These are phyloP conservation scores for Hymenoscyphus salicellus DNA, from an alignment of 2,329 filamentous ascomycete species.

Conservation along the genomic window DNA sequence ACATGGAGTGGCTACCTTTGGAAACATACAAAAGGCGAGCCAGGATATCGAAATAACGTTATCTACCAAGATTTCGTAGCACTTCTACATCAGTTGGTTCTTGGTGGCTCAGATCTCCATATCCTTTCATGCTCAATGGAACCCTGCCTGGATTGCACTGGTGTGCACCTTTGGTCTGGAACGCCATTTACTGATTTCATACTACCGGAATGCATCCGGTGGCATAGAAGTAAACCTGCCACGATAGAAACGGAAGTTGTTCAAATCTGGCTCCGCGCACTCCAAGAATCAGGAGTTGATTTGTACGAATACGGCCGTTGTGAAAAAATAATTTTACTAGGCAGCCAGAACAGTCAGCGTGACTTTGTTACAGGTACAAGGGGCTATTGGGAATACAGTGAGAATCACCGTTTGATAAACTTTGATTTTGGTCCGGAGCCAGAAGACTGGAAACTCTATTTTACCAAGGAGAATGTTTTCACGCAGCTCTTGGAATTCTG, in stretches of 20 bases:
- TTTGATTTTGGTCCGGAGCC: constrained; percentile 4
- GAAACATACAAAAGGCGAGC: no score
- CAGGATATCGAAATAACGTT: no score
- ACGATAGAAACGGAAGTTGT: not conserved
- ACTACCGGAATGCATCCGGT: no score
- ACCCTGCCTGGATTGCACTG: not conserved
- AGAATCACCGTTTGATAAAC: not conserved
- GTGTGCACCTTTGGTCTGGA: not conserved
- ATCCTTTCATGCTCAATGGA: accelerated
- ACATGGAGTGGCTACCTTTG: no score
- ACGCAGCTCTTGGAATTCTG: constrained; percentile 4
- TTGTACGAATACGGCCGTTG: not conserved
- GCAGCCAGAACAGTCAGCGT: no score
- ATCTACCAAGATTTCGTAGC: not conserved
- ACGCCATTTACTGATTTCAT: not conserved
- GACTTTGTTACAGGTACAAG: not conserved
- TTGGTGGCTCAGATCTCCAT: not conserved
- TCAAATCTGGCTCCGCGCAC: not conserved
- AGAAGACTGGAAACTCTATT: constrained; percentile 5
- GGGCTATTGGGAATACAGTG: not conserved
- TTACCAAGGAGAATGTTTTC: constrained; percentile 1
- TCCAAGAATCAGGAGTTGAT: not conserved
- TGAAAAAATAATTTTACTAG: not conserved
- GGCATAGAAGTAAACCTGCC: no score
- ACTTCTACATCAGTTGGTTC: not conserved